Evolutionary conservation across 73 alveolate genomes (phyloP).

Genomic region (Paramecium sexaurelia): DNA sequence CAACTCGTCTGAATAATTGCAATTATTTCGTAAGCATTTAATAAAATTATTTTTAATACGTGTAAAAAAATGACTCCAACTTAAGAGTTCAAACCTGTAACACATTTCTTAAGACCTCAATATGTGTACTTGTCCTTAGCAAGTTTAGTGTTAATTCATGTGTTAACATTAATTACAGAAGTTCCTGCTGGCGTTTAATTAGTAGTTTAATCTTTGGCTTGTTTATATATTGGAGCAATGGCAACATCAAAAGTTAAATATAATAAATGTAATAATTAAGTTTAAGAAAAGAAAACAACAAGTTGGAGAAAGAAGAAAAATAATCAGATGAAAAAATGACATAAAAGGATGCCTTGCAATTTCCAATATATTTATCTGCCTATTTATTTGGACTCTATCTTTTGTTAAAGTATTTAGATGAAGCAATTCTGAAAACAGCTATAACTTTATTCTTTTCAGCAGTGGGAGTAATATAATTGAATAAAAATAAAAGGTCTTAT

Average conservation of each 20-base stretch:
- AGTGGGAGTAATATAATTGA: conserved; percentile 76
- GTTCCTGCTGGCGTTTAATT: conserved; percentile 50
- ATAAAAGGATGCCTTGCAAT: conserved; percentile 87
- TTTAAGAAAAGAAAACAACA: conserved; percentile 54
- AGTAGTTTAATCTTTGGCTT: conserved; percentile 58
- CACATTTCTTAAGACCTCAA: conserved; percentile 47
- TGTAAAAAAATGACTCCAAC: conserved; percentile 9
- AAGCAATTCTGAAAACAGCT: conserved; percentile 79
- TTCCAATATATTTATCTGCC: conserved; percentile 91
- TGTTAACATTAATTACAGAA: conserved; percentile 27
- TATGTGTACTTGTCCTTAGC: conserved; percentile 43
- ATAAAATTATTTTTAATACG: conserved; percentile 35
- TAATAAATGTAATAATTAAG: conserved; percentile 12
- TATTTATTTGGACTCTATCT: conserved; percentile 86
- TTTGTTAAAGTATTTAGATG: conserved; percentile 82
- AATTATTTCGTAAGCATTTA: not conserved
- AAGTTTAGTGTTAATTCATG: conserved; percentile 4
- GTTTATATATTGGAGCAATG: conserved; percentile 64
- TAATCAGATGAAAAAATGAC: conserved; percentile 84
- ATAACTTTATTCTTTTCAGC: conserved; percentile 82
- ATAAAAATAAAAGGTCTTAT: conserved; percentile 24
- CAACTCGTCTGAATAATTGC: not conserved
- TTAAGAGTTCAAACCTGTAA: conserved; percentile 42
- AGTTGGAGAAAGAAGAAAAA: conserved; percentile 66
- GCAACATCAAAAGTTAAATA: conserved; percentile 47